Evolutionary conservation across 139 green algal genomes (phyloP).

Genomic region (Chlorella sp.): DNA sequence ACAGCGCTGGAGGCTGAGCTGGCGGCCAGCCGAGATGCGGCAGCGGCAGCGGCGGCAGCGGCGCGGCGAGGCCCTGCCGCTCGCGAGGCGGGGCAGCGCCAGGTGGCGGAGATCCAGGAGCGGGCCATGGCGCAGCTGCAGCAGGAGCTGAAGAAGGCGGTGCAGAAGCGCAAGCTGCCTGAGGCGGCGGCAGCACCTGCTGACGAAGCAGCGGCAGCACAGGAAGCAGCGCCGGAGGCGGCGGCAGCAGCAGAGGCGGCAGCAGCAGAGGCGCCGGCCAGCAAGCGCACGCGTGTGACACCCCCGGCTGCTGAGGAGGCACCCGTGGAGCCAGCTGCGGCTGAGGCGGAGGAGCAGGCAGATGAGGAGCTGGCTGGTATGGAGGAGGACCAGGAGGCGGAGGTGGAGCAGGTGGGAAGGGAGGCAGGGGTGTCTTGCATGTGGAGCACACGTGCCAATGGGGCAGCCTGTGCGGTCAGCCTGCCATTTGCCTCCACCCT

Average conservation of each 20-base stretch:
- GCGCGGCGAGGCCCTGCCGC: neutral
- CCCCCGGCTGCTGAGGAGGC: neutral
- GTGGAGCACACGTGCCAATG: too few relatives aligned
- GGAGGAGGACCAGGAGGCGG: slow-evolving; percentile 14
- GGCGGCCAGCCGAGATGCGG: neutral
- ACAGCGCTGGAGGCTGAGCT: slow-evolving; percentile 9
- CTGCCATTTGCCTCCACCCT: too few relatives aligned
- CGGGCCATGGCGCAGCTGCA: slow-evolving; percentile 22
- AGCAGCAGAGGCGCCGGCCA: neutral
- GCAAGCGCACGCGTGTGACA: slow-evolving; percentile 15
- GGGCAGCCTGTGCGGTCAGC: too few relatives aligned
- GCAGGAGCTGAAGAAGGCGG: slow-evolving; percentile 35
- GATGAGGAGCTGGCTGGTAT: neutral
- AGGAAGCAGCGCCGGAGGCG: neutral
- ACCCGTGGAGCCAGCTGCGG: neutral
- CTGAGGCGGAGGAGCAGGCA: neutral
- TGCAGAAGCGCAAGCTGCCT: slow-evolving; percentile 32
- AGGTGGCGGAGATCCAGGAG: slow-evolving; percentile 29
- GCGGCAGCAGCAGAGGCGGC: neutral
- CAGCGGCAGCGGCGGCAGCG: slow-evolving; percentile 9
- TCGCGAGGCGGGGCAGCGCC: neutral
- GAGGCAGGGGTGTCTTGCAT: too few relatives aligned
- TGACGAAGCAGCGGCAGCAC: neutral
- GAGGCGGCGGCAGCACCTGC: neutral
- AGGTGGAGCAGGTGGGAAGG: neutral